Base-by-base conservation (phyloP, 139 green algal species). In the Mychonastes homosphaera region DNA sequence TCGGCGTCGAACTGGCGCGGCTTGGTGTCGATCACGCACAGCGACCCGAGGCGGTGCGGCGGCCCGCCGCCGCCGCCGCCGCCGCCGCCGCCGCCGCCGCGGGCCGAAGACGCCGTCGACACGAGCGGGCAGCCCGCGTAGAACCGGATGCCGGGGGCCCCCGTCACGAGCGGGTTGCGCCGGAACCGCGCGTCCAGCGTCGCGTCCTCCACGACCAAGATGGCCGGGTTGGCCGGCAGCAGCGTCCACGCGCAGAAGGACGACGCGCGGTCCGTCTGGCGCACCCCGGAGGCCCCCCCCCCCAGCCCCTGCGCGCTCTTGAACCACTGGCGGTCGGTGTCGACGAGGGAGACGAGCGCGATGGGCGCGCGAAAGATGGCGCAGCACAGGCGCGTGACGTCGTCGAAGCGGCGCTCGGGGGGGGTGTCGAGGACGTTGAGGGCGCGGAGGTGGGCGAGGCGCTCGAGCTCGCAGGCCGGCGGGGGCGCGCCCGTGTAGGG, bases 191-290 rank as follows among this genome's bases (percentile, higher is more conserved):
- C 76, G 64, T 94, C 85, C 65, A 73, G 48, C 21, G 58, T 54
- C 0, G 83, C 77, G 23, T 94, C 75, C 55, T 84, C 63, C 38
- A 90, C 83, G 35, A 93, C 78, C 39, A 93, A 69, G 30, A 88
- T 72, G 57, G 83, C 71, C 2, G 84, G 84, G 46, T 70, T 57
- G 28, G 73, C 36, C 0, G 81, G 84, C 47, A 93, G 71, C 40
- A 95, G 71, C 2, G 84, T 92, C 75, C 81, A 91, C 4, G 79
- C 82, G 47, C 87, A 95, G 69, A 95, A 95, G 5, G 82, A 91
- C 2, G 65, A 74, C 38, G 74, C 56, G 3, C 87, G 59, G 26
- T 72, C 62, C 2, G 87, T 93, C 58, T 85, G 52, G 13, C 29
- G 64, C 12, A 80, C 58, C 7, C 52, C 58, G 5, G n/a, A n/a